Base-by-base conservation (phyloP, 192 early-diverging fungal genomes). In the Coemansia sp. region DNA sequence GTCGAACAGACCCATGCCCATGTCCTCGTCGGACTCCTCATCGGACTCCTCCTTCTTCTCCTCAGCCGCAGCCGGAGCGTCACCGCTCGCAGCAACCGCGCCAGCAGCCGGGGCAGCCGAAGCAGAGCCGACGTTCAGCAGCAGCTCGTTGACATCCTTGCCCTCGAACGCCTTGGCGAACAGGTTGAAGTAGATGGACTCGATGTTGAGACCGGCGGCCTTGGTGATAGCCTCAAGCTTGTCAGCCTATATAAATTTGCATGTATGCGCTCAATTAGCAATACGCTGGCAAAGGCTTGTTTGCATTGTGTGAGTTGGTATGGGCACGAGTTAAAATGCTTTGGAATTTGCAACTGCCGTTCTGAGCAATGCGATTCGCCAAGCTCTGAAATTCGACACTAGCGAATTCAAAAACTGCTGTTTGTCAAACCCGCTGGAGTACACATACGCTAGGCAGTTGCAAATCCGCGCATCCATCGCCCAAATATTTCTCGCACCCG, bases 81-180 rank as follows among this genome's bases (percentile, higher is more conserved):
- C 85, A 37, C 69, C 82, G 64, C 52, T 82, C 38, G 58, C 88
- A 50, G 63, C 83, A 61, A 54, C 70, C 55, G 27, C 70, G 32
- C 52, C 84, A 57, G 84, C 85, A 54, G 79, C 75, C 38, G 83
- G 81, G 49, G 85, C 75, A 63, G 84, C 76, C 61, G 83, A 84
- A 62, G 71, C 87, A 67, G 69, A 73, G 58, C 95, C 95, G 67
- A 95, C 88, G 87, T 93, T 95, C 81, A 90, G 86, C 68, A 97
- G 85, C 83, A 96, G 87, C 75, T 89, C 87, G 73, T 77, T 85
- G 62, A 98, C 76, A 83, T 96, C 89, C 86, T 92, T 90, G 69
- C 94, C 93, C 65, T 85, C 93, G 71, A 98, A 90, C 60, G 96
- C 96, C 91, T 98, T 98, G 85, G 96, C 93, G 86, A 96, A 98